Evolutionary conservation across 2,329 filamentous ascomycete genomes (phyloP), one percentile per base, ranked within the genome.

Genomic region (Colletotrichum incanum): DNA sequence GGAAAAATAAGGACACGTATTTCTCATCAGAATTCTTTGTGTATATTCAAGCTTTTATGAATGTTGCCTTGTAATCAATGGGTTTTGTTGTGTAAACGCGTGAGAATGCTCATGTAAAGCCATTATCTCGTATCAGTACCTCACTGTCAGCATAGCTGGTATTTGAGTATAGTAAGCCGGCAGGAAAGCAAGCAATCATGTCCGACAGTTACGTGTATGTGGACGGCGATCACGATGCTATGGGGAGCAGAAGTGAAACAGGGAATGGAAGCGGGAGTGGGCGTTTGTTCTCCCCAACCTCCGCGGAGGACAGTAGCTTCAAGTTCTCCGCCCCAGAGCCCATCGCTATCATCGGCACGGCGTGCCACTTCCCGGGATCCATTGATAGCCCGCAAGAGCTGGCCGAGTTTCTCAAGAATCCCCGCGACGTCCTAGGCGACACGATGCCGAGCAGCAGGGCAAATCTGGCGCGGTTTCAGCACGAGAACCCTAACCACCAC

Each of bases 341-440:
- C 28, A 84, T 85, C 67, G 84, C 83, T n/a, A 78, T 85, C 39
- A 76, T 86, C 61, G 83, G 84, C 62, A 80, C 59, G n/a, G 81
- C 77, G 5, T 85, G 82, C 73, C 80, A 82, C 14, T 83, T 84
- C 39, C 81, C 83, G 6, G 82, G 83, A 45, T 45, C 41, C 14
- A 14, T 45, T 20, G 41, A 45, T 5, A 45, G 41, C 41, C 41
- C 41, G 2, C 14, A 45, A 16, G 14, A 20, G 18, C 41, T 45
- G 16, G 12, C 41, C 41, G 14, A 14, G 16, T 45, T 45, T 18
- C 41, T 45, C 14, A 20, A 18, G 18, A 14, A 20, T 45, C 14
- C 41, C 5, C 41, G 41, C 2, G 41, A 45, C 16, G 16, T 45
- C 41, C 5, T 45, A 18, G 41, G 16, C 41, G 41, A 45, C 12